Percentiles rank a stretch among this genome's conserved stretches.
These are phyloP conservation scores for Candida fluviatilis DNA, from an alignment of 805 yeast species.

Conservation along the genomic window DNA sequence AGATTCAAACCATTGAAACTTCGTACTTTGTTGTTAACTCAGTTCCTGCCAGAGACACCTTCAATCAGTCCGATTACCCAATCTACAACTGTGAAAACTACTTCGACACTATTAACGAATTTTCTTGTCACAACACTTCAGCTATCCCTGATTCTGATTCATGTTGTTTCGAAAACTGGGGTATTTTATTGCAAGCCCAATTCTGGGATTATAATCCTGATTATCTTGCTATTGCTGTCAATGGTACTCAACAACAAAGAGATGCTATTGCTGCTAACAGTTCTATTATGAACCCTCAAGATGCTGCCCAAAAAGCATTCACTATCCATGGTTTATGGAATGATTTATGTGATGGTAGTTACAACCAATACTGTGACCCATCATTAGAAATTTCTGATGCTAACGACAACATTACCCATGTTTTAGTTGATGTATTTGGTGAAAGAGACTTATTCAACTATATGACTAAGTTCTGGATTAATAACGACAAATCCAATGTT, in stretches of 20 bases:
- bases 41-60: conserved; percentile 4
- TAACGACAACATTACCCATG: conserved; percentile 14
- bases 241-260: conserved; percentile 6
- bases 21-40: conserved; percentile 4
- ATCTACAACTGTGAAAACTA: conserved; percentile 2
- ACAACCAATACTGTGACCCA: conserved; percentile 33
- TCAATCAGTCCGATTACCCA: not conserved
- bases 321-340: conserved; percentile 46
- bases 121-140: conserved; percentile 10
- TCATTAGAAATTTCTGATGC: conserved; percentile 24
- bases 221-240: conserved; percentile 13
- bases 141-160: conserved; percentile 40
- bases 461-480: conserved; percentile 29
- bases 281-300: conserved; percentile 2
- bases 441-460: conserved; percentile 22
- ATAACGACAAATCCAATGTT: conserved; percentile 11
- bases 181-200: conserved; percentile 38
- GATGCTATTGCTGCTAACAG: conserved; percentile 4
- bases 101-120: conserved; percentile 4
- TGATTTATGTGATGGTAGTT: conserved; percentile 38
- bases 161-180: conserved; percentile 41
- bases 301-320: conserved; percentile 16
- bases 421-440: conserved; percentile 22
- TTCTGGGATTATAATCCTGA: conserved; percentile 27
- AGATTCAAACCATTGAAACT: not conserved